Base-by-base conservation (phyloP, 306 rosid genomes). In the Acacia crassicarpa region DNA sequence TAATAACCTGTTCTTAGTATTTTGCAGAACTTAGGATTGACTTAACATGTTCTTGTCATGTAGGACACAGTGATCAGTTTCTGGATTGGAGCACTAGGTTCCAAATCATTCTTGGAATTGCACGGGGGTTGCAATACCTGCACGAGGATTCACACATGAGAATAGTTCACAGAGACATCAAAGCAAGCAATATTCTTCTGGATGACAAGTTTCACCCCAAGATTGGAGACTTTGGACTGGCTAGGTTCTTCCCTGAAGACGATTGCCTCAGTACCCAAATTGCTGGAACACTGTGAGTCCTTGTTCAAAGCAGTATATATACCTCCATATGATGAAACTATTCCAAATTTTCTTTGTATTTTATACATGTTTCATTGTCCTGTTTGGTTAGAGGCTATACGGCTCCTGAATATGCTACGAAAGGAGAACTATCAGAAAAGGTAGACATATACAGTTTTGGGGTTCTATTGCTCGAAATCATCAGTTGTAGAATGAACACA, bases 171-270 rank as follows among this genome's bases (percentile, higher is more conserved):
- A 83, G 97, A 66, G 98, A 93, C 78, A 91, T 94, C 82, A 94
- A 94, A 86, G 98, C 98, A 67, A 95, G 98, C 83, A 95, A 93
- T 82, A 90, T 95, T 88, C 98, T 95, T 85, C 98, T 95, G 61
- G 98, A 95, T 68, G 93, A 84, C 4, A 93, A 89, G 84, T 88
- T 89, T 86, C 97, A 86, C 67, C 94, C 98, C 0, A 95, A 78
- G 91, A 95, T 95, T 33, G 97, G 98, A 69, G 98, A 95, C 84
- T 95, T 95, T 59, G 98, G 98, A 44, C 86, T 95, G 40, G 98
- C 98, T 58, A 88, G 95, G 84, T 95, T 95, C 92, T 91, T 95
- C 83, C 98, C 97, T n/a, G 98, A 95, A 82, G 98, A 93, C 77
- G 91, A 91, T 78, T 93, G 89, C 85, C 90, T 95, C 54, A 95